Evolutionary conservation across 345 rosid genomes (phyloP), one percentile per base, ranked within the genome.

Genomic region (Iberis pinnata): DNA sequence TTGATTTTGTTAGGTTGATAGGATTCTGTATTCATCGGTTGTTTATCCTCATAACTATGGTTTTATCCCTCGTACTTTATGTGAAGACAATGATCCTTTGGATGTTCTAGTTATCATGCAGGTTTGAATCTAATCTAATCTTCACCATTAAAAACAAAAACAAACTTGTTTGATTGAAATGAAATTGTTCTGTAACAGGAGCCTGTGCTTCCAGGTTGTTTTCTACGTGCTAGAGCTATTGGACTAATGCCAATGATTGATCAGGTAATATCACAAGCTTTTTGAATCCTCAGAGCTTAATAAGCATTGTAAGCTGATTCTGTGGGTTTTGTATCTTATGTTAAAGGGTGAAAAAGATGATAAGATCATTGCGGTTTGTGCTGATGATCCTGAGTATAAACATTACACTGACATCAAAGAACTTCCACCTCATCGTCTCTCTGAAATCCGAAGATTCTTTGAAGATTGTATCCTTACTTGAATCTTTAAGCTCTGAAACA

Each of bases 11-110:
- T 64, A 93, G 99, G 99, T 93, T 51, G 99, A 88, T 68, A 71
- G 99, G 12, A 40, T 93, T 31, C 72, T 93, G 42, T 93, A 93
- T 70, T 93, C 99, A n/a, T 93, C 99, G 0, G 95, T 86, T 54
- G 99, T 93, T 63, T 93, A 93, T 58, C 99, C 99, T 58, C 99
- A 93, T 72, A 93, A 93, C 76, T 93, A 93, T 11, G 99, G 99
- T 38, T 93, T 93, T 67, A 75, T 93, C 25, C 99, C 99, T 15
- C 96, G 96, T 39, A 86, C 99, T 14, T 75, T 93, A 58, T 88
- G 99, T 29, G 97, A 93, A 77, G 97, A 93, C 68, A 86, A 80
- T 55, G 99, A 93, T 50, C 99, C 99, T 59, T n/a, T 93, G 61
- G 99, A 93, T 77, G 99, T 93, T 22, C 71, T 93, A 67, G 78